A percentile compares a stretch with the other conserved stretches of the same genome.
phyloP scores from a whole-genome alignment of 495 filamentous ascomycete genomes.

The Tuber brumale region DNA sequence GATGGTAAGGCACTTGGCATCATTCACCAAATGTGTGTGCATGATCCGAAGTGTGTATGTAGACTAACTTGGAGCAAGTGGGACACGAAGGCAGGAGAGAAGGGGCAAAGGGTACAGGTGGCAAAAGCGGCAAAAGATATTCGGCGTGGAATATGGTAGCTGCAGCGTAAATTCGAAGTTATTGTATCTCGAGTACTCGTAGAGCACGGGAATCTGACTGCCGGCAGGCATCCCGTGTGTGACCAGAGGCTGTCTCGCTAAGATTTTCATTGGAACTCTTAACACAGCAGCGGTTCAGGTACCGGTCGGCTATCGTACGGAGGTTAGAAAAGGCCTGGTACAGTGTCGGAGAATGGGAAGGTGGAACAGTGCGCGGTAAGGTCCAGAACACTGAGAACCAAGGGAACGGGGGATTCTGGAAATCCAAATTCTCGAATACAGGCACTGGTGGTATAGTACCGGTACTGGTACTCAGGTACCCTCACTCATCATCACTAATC shows the following conservation, averaged over 20 bases:
- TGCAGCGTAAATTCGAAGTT: background rate
- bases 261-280: background rate
- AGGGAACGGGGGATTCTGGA: background rate
- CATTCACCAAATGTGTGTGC: background rate
- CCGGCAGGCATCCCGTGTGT: background rate
- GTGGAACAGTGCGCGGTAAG: background rate
- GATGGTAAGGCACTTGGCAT: background rate
- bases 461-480: background rate
- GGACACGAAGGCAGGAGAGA: constrained; percentile 12
- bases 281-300: background rate
- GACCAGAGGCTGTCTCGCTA: background rate
- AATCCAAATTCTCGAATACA: background rate
- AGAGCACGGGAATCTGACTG: background rate
- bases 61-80: constrained; percentile 1
- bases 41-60: background rate
- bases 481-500: background rate
- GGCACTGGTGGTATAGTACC: background rate
- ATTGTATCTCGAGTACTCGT: no score
- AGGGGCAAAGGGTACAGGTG: background rate
- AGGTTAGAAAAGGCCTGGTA: background rate
- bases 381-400: background rate
- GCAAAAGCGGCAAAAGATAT: background rate
- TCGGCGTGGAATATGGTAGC: background rate
- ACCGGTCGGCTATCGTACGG: background rate
- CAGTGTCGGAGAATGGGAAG: background rate